Conservation (phyloP, 2,329 filamentous ascomycete genomes). For the Alternaria viburni region DNA sequence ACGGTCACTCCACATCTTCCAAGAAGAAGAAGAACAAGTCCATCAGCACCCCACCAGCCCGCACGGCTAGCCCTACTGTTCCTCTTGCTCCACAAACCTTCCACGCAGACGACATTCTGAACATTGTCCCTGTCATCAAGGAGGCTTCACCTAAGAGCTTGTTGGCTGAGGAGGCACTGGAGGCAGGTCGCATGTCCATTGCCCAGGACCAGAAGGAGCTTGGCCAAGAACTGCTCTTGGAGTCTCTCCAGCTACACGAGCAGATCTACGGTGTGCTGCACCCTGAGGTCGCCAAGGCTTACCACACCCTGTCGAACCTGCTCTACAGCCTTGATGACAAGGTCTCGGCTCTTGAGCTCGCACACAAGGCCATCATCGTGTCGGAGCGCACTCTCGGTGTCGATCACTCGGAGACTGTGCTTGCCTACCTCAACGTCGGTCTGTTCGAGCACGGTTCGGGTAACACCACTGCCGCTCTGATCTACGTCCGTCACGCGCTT, state of each 20-base stretch:
- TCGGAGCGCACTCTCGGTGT: constrained; percentile 92
- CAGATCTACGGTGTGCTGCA: constrained; percentile 98
- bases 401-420: constrained; percentile 89
- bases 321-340: constrained; percentile 99
- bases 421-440: constrained; percentile 94
- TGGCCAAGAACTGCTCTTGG: constrained; percentile 92
- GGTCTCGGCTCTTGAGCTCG: constrained; percentile 90
- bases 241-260: constrained; percentile 94
- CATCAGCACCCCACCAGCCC: constrained; percentile 57
- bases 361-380: constrained; percentile 95
- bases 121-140: constrained; percentile 93
- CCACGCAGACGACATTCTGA: constrained; percentile 82
- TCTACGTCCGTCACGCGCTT: constrained; percentile 89
- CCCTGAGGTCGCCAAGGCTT: constrained; percentile 92
- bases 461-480: constrained; percentile 85
- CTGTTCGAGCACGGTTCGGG: constrained; percentile 92
- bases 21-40: constrained; percentile 62
- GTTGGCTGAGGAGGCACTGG: constrained; percentile 92
- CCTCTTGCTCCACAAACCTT: constrained; percentile 69
- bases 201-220: constrained; percentile 94
- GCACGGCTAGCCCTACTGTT: constrained; percentile 50
- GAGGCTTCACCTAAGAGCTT: constrained; percentile 90
- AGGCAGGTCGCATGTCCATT: constrained; percentile 95
- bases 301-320: constrained; percentile 92
- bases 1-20: constrained; percentile 45